These are phyloP conservation scores for Oryza nivara DNA, from an alignment of 176 grass and related monocot genomes.

Conservation along the genomic window DNA sequence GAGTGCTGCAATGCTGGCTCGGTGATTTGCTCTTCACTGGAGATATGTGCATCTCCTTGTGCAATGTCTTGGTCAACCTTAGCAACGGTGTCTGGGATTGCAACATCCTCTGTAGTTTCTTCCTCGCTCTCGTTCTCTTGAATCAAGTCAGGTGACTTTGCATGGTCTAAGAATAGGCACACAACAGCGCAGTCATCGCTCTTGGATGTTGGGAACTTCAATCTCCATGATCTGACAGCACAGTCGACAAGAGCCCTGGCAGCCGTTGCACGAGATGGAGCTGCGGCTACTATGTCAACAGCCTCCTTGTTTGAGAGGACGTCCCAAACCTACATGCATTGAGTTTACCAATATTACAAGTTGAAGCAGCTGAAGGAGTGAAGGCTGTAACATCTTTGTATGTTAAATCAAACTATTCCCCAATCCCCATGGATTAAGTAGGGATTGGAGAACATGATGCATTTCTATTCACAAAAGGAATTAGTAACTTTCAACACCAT, in stretches of 20 bases:
- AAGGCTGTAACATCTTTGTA: conserved; percentile 17
- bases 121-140: conserved; percentile 35
- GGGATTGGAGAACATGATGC: background rate
- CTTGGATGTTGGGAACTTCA: conserved; percentile 98
- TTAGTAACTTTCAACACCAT: conserved; percentile 11
- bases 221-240: conserved; percentile 91
- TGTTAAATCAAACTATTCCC: conserved; percentile 1
- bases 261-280: conserved; percentile 70
- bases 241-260: conserved; percentile 88
- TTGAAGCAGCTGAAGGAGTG: conserved; percentile 15
- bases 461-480: background rate
- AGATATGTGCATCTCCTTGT: conserved; percentile 32
- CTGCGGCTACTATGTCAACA: conserved; percentile 80
- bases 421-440: background rate
- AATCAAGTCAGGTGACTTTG: conserved; percentile 44
- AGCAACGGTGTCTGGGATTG: conserved; percentile 9
- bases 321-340: conserved; percentile 82
- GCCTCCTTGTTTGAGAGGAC: conserved; percentile 98
- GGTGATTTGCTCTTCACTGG: conserved; percentile 40
- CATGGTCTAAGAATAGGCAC: conserved; percentile 79
- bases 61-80: conserved; percentile 36
- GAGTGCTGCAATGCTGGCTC: conserved; percentile 60
- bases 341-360: conserved; percentile 27
- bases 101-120: conserved; percentile 38
- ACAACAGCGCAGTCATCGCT: conserved; percentile 89